Percentiles rank a stretch among this genome's conserved stretches.
Conservation (phyloP, 139 green algal species). For the Ettlia oleoabundans region DNA sequence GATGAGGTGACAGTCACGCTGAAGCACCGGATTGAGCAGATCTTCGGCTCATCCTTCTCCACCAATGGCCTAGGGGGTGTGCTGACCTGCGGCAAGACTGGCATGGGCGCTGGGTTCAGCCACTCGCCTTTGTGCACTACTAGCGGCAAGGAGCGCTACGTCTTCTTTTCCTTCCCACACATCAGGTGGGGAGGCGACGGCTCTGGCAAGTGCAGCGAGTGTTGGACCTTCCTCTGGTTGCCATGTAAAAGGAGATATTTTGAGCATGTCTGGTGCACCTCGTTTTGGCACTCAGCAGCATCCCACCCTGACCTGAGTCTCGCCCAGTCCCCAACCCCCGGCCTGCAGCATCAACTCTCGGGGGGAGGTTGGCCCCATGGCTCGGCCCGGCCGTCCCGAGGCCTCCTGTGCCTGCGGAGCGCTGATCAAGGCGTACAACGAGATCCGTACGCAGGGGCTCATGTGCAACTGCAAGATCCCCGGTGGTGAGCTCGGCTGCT, state of each 20-base stretch:
- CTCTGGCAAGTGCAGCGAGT: too few species aligned
- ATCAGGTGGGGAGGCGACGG: slow-evolving; percentile 65
- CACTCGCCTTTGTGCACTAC: slow-evolving; percentile 54
- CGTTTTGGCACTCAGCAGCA: too few species aligned
- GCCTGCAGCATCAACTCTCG: slow-evolving; percentile 75
- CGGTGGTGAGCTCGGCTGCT: slow-evolving; percentile 42
- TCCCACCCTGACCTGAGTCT: too few species aligned
- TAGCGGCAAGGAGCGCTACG: slow-evolving; percentile 80
- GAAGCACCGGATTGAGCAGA: slow-evolving; percentile 77
- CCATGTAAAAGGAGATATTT: too few species aligned
- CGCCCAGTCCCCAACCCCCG: too few species aligned
- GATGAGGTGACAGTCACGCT: slow-evolving; percentile 85
- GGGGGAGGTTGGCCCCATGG: slow-evolving; percentile 70
- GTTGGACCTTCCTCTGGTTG: too few species aligned
- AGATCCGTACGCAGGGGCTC: slow-evolving; percentile 54
- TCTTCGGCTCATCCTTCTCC: slow-evolving; percentile 85
- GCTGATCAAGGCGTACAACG: slow-evolving; percentile 47
- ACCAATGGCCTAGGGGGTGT: slow-evolving; percentile 85
- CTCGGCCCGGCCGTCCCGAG: slow-evolving; percentile 61
- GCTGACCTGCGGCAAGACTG: slow-evolving; percentile 82
- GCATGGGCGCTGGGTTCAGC: slow-evolving; percentile 66
- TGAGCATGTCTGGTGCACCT: too few species aligned
- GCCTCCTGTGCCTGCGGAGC: slow-evolving; percentile 83
- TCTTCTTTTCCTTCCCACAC: slow-evolving; percentile 95
- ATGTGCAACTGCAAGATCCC: slow-evolving; percentile 57